These are phyloP conservation scores for Gracilaria domingensis DNA, from an alignment of 23 red algal genomes.

Conservation along the genomic window DNA sequence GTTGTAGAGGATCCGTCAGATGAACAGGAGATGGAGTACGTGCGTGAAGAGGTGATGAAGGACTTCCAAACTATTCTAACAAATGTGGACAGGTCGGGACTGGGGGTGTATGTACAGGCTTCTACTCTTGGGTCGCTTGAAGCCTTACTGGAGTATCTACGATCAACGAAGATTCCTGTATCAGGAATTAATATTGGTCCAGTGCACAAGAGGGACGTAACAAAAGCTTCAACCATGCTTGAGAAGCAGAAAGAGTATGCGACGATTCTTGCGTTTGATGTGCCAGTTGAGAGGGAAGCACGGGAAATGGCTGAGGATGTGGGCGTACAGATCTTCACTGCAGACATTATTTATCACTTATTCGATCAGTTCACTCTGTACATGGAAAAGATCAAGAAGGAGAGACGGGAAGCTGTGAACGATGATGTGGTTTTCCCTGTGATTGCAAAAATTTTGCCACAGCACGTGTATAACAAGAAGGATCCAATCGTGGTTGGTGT, in stretches of 20 bases:
- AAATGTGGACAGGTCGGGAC: conserved; percentile 89
- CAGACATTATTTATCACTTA: conserved; percentile 99
- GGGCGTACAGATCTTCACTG: conserved; percentile 97
- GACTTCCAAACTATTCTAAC: conserved; percentile 90
- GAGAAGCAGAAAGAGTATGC: conserved; percentile 96
- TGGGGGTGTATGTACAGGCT: conserved; percentile 98
- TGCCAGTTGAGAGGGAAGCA: conserved; percentile 95
- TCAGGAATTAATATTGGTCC: conserved; percentile 99
- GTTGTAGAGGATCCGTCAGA: conserved; percentile 73
- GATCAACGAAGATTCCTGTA: conserved; percentile 91
- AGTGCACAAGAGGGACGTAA: conserved; percentile 95
- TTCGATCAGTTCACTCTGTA: conserved; percentile 97
- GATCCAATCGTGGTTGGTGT: conserved; percentile 96
- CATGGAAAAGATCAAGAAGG: conserved; percentile 88
- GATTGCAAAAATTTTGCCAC: conserved; percentile 81
- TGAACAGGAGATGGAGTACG: conserved; percentile 91
- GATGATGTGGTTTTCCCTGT: conserved; percentile 91
- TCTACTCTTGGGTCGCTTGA: conserved; percentile 98
- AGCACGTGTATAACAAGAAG: conserved; percentile 98
- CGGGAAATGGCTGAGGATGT: conserved; percentile 89
- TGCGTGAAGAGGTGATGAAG: conserved; percentile 99
- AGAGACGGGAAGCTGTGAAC: conserved; percentile 72
- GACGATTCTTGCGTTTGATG: conserved; percentile 97
- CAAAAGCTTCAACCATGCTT: conserved; percentile 92
- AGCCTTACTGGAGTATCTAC: conserved; percentile 94